phyloP scores from a whole-genome alignment of 129 eudicot genomes.

The Erigeron canadensis region DNA sequence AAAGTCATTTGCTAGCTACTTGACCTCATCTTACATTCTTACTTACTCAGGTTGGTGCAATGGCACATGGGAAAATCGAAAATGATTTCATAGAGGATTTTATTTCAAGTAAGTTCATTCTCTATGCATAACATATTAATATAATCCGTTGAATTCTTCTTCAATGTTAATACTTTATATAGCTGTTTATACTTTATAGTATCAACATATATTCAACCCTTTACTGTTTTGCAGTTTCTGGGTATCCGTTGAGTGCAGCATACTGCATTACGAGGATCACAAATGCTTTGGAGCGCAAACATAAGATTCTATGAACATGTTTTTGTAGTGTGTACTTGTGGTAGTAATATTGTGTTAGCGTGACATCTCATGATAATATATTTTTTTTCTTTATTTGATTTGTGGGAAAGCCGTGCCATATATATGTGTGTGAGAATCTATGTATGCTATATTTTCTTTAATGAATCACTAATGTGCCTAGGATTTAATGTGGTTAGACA shows the following conservation, averaged over 20 bases:
- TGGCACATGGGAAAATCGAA: conserved; percentile 97
- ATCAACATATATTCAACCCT: not conserved
- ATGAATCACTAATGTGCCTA: too few species aligned
- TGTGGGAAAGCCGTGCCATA: not conserved
- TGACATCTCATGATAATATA: not conserved
- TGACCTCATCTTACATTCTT: not conserved
- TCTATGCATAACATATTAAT: not conserved
- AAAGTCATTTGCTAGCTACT: not conserved
- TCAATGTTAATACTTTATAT: not conserved
- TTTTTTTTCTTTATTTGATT: not conserved
- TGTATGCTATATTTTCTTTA: too few species aligned
- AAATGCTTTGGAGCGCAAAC: conserved; percentile 63
- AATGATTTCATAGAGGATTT: conserved; percentile 75
- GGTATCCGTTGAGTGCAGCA: conserved; percentile 87
- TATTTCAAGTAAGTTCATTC: conserved; percentile 66
- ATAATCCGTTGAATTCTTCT: not conserved
- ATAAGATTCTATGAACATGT: conserved; percentile 54
- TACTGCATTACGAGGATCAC: conserved; percentile 76
- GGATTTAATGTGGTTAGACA: too few species aligned
- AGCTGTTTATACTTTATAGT: not conserved
- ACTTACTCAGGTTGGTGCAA: conserved; percentile 80
- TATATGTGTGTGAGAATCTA: too few species aligned
- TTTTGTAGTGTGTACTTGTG: conserved; percentile 6
- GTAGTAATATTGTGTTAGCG: conserved; percentile 1
- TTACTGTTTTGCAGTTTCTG: conserved; percentile 70